Conservation (phyloP, 805 yeast species). For the Cyberlindnera euphorbiae region DNA sequence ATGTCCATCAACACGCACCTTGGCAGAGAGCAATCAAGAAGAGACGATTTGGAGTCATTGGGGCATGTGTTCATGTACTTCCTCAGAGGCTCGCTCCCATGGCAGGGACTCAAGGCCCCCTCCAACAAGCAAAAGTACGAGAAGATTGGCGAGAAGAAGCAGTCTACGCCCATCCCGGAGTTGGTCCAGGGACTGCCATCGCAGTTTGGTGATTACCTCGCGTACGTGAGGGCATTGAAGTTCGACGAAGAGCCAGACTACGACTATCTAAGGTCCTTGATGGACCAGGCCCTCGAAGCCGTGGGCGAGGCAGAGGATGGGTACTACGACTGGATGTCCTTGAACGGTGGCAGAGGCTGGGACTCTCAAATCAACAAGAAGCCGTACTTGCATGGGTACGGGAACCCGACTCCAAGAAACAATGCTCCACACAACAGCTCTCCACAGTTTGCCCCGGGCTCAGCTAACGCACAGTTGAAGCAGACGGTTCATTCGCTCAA, state of each 20-base stretch:
- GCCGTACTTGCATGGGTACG: conserved; percentile 93
- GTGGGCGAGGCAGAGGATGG: conserved; percentile 74
- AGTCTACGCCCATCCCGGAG: conserved; percentile 80
- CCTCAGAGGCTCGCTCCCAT: conserved; percentile 89
- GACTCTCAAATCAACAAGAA: conserved; percentile 84
- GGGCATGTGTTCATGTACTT: conserved; percentile 97
- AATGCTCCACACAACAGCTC: conserved; percentile 18
- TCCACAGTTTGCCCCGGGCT: no score
- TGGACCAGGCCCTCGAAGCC: conserved; percentile 73
- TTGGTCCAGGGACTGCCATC: conserved; percentile 70
- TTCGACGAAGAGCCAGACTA: conserved; percentile 96
- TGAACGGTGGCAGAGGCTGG: conserved; percentile 96
- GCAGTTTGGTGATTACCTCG: conserved; percentile 89
- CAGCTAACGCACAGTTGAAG: conserved; percentile 14
- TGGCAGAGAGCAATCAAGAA: conserved; percentile 93
- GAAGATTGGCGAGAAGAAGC: conserved; percentile 94
- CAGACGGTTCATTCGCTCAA: conserved; percentile 27
- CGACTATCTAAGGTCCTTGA: conserved; percentile 72
- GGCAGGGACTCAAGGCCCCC: conserved; percentile 99
- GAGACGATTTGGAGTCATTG: conserved; percentile 94
- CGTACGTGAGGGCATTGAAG: conserved; percentile 79
- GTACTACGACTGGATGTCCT: conserved; percentile 96
- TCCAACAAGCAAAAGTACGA: conserved; percentile 97
- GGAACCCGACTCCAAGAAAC: conserved; percentile 76
- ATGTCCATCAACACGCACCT: conserved; percentile 97